Evolutionary conservation across 768 basidiomycete genomes (phyloP), one percentile per base, ranked within the genome.

Genomic region (Rubroboletus satanas): DNA sequence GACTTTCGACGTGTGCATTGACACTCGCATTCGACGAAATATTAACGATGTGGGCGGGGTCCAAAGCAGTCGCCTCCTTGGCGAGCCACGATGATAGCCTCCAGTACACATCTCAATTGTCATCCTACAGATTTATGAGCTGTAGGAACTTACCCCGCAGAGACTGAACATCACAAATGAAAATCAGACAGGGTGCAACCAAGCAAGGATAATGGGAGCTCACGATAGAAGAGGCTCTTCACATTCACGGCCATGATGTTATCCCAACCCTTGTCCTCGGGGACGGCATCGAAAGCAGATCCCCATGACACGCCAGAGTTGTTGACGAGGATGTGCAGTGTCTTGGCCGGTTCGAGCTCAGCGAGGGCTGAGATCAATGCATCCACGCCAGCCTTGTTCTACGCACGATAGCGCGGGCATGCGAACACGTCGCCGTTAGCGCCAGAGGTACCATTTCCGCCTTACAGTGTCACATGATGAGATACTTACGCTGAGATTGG

Each of bases 221-320:
- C 57, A 90, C 88, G 77, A 72, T 92, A 94, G 62, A 90, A 93
- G 41, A 89, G 76, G 55, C 84, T 83, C 74, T 93, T 94, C 49
- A 94, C 90, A 64, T 94, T 94, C 36, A 93, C 82, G 21, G 82
- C 81, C 67, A 93, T 80, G 38, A 93, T 76, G 36, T 86, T 84
- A 59, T 93, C 90, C 92, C 92, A 93, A 1, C 92, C 91, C 60
- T 84, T 84, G 60, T 83, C 83, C 70, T 93, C 90, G 0, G 90
- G 89, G 57, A 88, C 82, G 59, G 85, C 77, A 10, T 80, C 74
- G 66, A 78, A 89, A 0, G 83, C 77, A 8, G 85, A 83, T n/a
- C 88, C 90, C 90, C 90, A 92, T 15, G 87, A 79, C 28, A 82
- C 83, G 8, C 90, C 91, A 9, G 87, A 87, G 70, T 92, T 93